These are phyloP conservation scores for Dothistroma pini DNA, from an alignment of 2,329 filamentous ascomycete genomes.

Conservation along the genomic window DNA sequence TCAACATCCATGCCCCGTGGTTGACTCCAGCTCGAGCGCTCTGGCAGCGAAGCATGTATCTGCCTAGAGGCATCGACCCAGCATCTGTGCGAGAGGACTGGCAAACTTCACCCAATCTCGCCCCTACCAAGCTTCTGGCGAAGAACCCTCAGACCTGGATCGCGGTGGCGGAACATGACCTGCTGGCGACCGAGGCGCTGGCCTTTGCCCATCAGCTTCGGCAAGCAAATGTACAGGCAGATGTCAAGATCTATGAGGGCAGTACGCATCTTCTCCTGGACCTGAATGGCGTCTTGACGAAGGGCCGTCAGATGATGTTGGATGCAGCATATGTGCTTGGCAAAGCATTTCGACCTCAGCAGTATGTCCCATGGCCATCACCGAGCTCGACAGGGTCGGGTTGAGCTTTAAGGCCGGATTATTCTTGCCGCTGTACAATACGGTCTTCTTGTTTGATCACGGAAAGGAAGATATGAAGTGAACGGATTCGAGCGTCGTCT, in stretches of 20 bases:
- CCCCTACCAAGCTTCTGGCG: slow-evolving; percentile 18
- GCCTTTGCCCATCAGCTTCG: slow-evolving; percentile 17
- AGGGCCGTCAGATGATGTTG: slow-evolving; percentile 20
- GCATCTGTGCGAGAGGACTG: slow-evolving; percentile 16
- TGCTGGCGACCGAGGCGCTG: slow-evolving; percentile 21
- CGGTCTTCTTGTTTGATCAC: too few relatives aligned
- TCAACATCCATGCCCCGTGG: slow-evolving; percentile 22
- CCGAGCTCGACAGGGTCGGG: neutral
- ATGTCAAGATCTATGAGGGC: slow-evolving; percentile 20
- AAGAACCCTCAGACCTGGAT: slow-evolving; percentile 22
- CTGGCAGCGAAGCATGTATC: slow-evolving; percentile 23
- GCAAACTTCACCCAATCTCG: slow-evolving; percentile 22
- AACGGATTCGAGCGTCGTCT: neutral
- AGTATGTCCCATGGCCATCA: slow-evolving; percentile 6
- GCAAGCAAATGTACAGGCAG: slow-evolving; percentile 12
- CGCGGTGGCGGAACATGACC: slow-evolving; percentile 20
- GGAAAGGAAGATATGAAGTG: too few relatives aligned
- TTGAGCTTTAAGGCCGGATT: neutral
- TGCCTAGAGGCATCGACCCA: slow-evolving; percentile 8
- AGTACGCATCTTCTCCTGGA: slow-evolving; percentile 21
- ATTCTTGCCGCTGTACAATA: too few relatives aligned
- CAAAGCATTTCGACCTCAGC: slow-evolving; percentile 16
- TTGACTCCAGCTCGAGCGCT: slow-evolving; percentile 18
- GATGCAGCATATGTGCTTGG: slow-evolving; percentile 19
- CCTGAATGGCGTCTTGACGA: slow-evolving; percentile 17